Conservation (phyloP, 768 basidiomycete genomes). For the Astraeus odoratus region DNA sequence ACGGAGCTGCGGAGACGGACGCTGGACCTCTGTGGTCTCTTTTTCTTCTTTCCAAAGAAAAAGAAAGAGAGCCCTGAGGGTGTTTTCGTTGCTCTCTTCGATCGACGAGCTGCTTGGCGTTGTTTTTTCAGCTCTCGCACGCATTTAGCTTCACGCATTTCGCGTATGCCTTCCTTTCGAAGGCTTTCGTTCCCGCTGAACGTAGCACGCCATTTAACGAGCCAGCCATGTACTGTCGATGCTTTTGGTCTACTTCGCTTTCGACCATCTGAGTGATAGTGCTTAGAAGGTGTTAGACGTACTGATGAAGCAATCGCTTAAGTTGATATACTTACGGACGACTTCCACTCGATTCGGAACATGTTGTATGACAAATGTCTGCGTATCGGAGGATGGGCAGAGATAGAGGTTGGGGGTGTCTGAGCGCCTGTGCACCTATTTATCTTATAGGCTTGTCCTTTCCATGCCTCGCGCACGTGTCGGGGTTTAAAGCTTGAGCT, state of each 20-base stretch:
- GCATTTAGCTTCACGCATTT: slow-evolving; percentile 54
- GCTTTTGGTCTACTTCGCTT: slow-evolving; percentile 44
- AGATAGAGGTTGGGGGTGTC: slow-evolving; percentile 4
- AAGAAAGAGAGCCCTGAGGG: slow-evolving; percentile 23
- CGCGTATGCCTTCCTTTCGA: slow-evolving; percentile 61
- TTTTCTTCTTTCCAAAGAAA: slow-evolving; percentile 15
- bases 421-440: not conserved
- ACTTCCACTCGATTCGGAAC: slow-evolving; percentile 29
- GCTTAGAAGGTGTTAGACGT: slow-evolving; percentile 12
- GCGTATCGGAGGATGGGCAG: slow-evolving; percentile 1
- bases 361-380: slow-evolving; percentile 9
- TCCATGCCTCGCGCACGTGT: not conserved
- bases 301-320: not conserved
- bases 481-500: not conserved
- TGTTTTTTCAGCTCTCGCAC: slow-evolving; percentile 24
- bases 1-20: slow-evolving; percentile 3
- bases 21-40: slow-evolving; percentile 8
- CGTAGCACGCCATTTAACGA: slow-evolving; percentile 74
- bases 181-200: slow-evolving; percentile 54
- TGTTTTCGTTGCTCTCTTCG: slow-evolving; percentile 10
- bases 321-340: slow-evolving; percentile 19
- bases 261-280: slow-evolving; percentile 31
- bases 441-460: not conserved
- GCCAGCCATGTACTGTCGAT: slow-evolving; percentile 68
- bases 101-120: slow-evolving; percentile 15